Conservation (phyloP, 495 filamentous ascomycete genomes). For the Penicillium odoratum region DNA sequence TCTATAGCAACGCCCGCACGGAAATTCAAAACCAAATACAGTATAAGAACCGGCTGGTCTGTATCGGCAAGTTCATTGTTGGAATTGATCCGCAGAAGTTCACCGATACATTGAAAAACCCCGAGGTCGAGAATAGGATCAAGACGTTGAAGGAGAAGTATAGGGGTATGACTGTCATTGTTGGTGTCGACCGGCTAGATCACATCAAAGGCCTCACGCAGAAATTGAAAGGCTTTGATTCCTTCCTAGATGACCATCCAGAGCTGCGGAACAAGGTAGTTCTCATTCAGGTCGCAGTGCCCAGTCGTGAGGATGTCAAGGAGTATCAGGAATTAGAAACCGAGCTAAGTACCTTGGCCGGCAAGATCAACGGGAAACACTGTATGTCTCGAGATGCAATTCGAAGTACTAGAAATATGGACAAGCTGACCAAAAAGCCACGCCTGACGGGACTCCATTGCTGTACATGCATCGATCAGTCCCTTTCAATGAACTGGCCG, state of each 20-base stretch:
- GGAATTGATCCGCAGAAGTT: constrained; percentile 94
- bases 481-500: constrained; percentile 84
- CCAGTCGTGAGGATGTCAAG: constrained; percentile 88
- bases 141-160: constrained; percentile 75
- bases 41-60: constrained; percentile 70
- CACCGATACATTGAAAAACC: constrained; percentile 67
- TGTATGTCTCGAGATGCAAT: constrained; percentile 4
- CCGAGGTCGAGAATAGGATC: constrained; percentile 77
- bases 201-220: constrained; percentile 97
- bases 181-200: constrained; percentile 90
- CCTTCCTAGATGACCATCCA: constrained; percentile 87
- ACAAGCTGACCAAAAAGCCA: constrained; percentile 46
- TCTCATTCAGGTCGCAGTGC: constrained; percentile 90
- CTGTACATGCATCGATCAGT: constrained; percentile 93
- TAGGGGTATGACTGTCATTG: constrained; percentile 82
- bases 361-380: constrained; percentile 81
- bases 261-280: constrained; percentile 91
- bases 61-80: constrained; percentile 83
- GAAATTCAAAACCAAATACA: constrained; percentile 66
- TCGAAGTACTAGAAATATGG: not conserved
- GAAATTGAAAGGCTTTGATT: constrained; percentile 87
- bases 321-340: constrained; percentile 92
- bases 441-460: constrained; percentile 89
- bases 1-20: constrained; percentile 20
- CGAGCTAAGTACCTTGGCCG: constrained; percentile 87